Base-by-base conservation (phyloP, 208 protist genomes). In the Leptomonas seymouri region DNA sequence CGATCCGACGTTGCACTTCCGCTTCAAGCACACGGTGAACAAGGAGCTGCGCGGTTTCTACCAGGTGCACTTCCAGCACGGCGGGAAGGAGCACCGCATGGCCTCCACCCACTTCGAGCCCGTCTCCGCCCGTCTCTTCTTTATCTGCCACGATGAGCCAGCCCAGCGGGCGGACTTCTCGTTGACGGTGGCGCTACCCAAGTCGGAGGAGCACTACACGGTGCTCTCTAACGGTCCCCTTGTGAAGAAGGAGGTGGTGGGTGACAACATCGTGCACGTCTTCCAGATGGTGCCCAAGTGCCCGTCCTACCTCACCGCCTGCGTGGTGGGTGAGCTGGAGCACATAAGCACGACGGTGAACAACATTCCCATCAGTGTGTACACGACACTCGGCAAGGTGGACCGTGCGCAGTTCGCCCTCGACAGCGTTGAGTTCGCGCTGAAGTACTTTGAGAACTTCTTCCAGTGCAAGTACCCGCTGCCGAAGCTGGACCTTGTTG, bases 131-230 rank as follows among this genome's bases (percentile, higher is more conserved):
- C 81, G 98, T 14, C 80, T 89, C 58, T 95, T 97, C 54, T 99
- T 98, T 75, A 97, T 98, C 39, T 99, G 97, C 71, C 98, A 96
- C 67, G 98, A 99, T 67, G 97, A 99, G 79, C 98, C 98, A 2
- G 90, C 97, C 4, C 67, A 91, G 18, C 98, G 99, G 44, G 96
- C 98, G 11, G 93, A 95, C 58, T 99, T 99, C 77, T 92, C 85
- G 49, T 68, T 99, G 23, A 87, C 82, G 30, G 80, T 99, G 18
- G 63, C 74, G 0, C 71, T 98, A 4, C 94, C 95, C 12, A 67
- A 57, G 54, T 62, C 65, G 44, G 75, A 84, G 51, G 76, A 80
- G 48, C 75, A 85, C 54, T 94, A 87, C 80, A 93, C 85, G 30
- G 87, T 97, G 23, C 72, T 96, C 41, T 93, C 88, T 1, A 91